Evolutionary conservation across 2,329 filamentous ascomycete species (phyloP).

Genomic region (Xylaria sp.): DNA sequence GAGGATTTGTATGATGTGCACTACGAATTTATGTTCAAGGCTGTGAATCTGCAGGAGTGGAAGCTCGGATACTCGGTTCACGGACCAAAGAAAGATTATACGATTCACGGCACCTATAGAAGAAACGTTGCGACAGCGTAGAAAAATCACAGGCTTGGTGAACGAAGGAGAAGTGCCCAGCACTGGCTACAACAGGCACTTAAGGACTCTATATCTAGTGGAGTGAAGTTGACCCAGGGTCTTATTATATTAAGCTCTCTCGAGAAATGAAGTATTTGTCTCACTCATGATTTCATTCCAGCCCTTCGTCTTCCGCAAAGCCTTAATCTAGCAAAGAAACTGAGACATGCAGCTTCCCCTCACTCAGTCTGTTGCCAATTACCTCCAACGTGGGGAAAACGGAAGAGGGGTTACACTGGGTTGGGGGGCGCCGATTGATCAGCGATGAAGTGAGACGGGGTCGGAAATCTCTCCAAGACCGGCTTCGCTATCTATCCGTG

Average conservation of each 20-base stretch:
- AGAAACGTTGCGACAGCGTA: slow-evolving; percentile 43
- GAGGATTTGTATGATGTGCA: slow-evolving; percentile 77
- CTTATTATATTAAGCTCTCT: neutral
- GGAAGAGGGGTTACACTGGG: slow-evolving; percentile 11
- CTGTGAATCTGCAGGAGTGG: slow-evolving; percentile 68
- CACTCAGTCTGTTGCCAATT: neutral
- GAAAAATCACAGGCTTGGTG: neutral
- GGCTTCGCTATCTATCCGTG: neutral
- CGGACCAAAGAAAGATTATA: slow-evolving; percentile 80
- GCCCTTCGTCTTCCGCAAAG: neutral
- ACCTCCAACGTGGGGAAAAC: slow-evolving; percentile 26
- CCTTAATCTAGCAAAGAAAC: neutral
- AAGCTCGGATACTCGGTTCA: slow-evolving; percentile 72
- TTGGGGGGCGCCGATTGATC: neutral
- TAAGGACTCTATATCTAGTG: neutral
- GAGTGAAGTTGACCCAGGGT: neutral
- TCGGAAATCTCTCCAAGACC: neutral
- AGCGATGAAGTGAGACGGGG: neutral
- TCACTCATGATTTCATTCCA: neutral
- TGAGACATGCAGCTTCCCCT: neutral
- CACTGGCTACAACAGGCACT: neutral
- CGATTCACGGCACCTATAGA: slow-evolving; percentile 65
- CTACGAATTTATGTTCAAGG: slow-evolving; percentile 74
- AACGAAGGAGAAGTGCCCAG: neutral
- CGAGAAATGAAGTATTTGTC: neutral